These are phyloP conservation scores for Apiospora koreana DNA, from an alignment of 2,329 filamentous ascomycete species.

Conservation along the genomic window DNA sequence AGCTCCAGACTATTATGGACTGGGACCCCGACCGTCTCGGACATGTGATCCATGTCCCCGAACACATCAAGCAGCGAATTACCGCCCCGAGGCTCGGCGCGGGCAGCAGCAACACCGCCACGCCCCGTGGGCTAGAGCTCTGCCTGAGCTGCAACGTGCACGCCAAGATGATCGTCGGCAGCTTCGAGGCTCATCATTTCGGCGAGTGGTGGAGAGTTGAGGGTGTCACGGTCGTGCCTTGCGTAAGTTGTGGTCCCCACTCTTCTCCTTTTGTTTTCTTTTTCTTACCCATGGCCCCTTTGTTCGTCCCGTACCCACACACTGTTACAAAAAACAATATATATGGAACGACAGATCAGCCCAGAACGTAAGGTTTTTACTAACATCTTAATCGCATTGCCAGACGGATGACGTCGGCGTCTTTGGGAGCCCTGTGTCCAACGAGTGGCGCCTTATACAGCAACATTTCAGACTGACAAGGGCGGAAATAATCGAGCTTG, in stretches of 20 bases:
- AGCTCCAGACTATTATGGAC: slow-evolving; percentile 64
- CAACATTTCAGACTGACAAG: slow-evolving; percentile 64
- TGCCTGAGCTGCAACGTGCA: slow-evolving; percentile 82
- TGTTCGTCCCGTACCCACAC: not conserved
- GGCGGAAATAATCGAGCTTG: slow-evolving; percentile 52
- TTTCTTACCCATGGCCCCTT: not conserved
- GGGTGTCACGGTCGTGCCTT: slow-evolving; percentile 64
- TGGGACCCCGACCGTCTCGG: slow-evolving; percentile 71
- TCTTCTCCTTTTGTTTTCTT: not conserved
- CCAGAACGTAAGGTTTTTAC: not conserved
- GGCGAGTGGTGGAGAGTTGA: slow-evolving; percentile 66
- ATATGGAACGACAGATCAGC: not conserved
- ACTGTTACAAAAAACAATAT: not conserved
- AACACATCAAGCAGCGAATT: slow-evolving; percentile 58
- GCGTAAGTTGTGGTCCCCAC: slow-evolving; percentile 52
- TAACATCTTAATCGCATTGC: not conserved
- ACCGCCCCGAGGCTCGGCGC: slow-evolving; percentile 23
- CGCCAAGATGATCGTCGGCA: slow-evolving; percentile 69
- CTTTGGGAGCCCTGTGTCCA: slow-evolving; percentile 74
- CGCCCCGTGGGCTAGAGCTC: slow-evolving; percentile 67
- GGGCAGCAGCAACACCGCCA: slow-evolving; percentile 25
- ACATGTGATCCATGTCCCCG: slow-evolving; percentile 75
- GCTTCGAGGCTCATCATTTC: slow-evolving; percentile 73
- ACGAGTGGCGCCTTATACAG: slow-evolving; percentile 75
- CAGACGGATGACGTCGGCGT: slow-evolving; percentile 85